Evolutionary conservation across 495 filamentous ascomycete species (phyloP).

Genomic region (Penicillium fimorum): DNA sequence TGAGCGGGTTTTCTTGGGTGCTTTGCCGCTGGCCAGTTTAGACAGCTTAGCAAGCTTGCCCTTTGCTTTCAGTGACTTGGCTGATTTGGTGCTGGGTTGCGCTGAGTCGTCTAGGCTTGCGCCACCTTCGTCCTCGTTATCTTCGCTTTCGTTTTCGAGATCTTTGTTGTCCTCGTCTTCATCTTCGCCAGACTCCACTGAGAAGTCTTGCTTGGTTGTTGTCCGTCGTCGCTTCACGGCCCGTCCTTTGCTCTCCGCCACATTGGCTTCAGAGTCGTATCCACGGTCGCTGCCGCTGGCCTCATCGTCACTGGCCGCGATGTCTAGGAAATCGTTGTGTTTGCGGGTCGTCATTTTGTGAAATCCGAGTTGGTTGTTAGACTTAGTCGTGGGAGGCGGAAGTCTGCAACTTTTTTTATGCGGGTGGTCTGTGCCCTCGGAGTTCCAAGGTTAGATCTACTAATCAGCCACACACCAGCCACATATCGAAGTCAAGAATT

Average conservation of each 20-base stretch:
- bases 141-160: conserved; percentile 7
- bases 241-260: conserved; percentile 62
- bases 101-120: conserved; percentile 20
- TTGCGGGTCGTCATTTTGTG: conserved; percentile 63
- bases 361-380: background rate
- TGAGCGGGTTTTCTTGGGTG: conserved; percentile 46
- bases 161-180: conserved; percentile 31
- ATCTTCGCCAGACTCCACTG: conserved; percentile 46
- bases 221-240: conserved; percentile 61
- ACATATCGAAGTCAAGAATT: background rate
- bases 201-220: conserved; percentile 43
- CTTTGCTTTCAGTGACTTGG: conserved; percentile 27
- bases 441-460: background rate
- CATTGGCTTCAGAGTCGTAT: conserved; percentile 67
- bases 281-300: conserved; percentile 46
- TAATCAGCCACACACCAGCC: background rate
- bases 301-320: conserved; percentile 63
- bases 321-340: conserved; percentile 73
- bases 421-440: conserved; percentile 28
- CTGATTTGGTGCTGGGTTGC: conserved; percentile 20
- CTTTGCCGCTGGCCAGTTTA: conserved; percentile 19
- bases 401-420: conserved; percentile 27
- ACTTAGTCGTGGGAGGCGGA: conserved; percentile 2
- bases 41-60: conserved; percentile 13
- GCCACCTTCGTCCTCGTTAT: conserved; percentile 16